Base-by-base conservation (phyloP, 805 yeast genomes). In the Candida michaelii region DNA sequence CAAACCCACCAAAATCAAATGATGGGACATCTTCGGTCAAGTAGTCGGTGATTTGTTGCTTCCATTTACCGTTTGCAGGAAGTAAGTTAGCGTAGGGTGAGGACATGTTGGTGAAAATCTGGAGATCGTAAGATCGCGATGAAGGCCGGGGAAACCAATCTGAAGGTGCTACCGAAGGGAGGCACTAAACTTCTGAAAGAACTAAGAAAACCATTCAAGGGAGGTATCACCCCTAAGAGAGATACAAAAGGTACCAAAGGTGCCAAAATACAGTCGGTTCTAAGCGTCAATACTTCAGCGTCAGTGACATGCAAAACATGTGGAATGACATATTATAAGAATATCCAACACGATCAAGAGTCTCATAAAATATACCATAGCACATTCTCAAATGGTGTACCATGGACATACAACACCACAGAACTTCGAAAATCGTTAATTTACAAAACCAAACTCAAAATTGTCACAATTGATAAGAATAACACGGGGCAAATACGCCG, bases 1-100 rank as follows among this genome's bases (percentile, higher is more conserved):
- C 98, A 55, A 69, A 88, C 2, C 97, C 98, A 25, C 98, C 98
- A 54, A 83, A 85, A 61, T 90, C 98, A 54, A 91, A 91, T 0
- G 95, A 80, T 1, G 98, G 97, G 12, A 86, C 91, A 55, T 90
- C 98, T 56, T 90, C 98, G 4, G 77, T 70, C 11, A 90, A 69
- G 83, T 88, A 90, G 33, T 68, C 72, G 8, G 89, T 79, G 47
- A 91, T 79, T 46, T 82, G 83, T 39, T 76, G 77, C 58, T 82
- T 89, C 98, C 98, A 91, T 38, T 68, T 70, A 3, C 96, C 95
- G 42, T 77, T 79, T 4, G 72, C 65, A 0, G 97, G 96, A 19
- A 91, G 71, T 31, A 87, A 64, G 53, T 84, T 77, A 11, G 45
- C 47, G 43, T 45, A 45, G 18, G 36, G 27, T n/a, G 50, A 46